phyloP scores from a whole-genome alignment of 2,329 filamentous ascomycete genomes.

The Amauroascus niger region DNA sequence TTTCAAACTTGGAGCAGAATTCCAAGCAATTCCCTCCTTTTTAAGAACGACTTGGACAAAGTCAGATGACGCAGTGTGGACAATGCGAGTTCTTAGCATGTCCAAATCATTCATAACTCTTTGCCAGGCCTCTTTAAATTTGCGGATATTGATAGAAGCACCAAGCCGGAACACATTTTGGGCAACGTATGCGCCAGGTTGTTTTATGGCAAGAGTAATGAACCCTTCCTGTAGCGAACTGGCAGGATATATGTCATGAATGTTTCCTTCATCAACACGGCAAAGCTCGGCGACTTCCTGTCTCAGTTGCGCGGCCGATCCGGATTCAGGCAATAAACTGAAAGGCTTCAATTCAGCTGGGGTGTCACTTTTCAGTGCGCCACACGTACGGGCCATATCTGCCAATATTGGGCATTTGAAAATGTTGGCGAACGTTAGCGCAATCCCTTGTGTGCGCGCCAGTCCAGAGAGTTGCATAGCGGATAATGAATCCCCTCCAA shows the following conservation, averaged over 20 bases:
- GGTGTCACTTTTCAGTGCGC: not conserved
- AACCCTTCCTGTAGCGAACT: conserved; percentile 39
- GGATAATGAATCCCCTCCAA: conserved; percentile 20
- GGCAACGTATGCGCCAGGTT: conserved; percentile 42
- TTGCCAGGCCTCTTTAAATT: conserved; percentile 42
- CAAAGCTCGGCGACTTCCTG: conserved; percentile 25
- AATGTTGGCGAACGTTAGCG: conserved; percentile 20
- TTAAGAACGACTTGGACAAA: conserved; percentile 36
- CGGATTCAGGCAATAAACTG: conserved; percentile 17
- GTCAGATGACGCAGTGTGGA: conserved; percentile 30
- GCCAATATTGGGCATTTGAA: conserved; percentile 27
- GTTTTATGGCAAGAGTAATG: conserved; percentile 41
- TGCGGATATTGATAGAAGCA: conserved; percentile 30
- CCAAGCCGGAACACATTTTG: conserved; percentile 38
- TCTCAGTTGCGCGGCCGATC: conserved; percentile 8
- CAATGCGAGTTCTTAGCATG: conserved; percentile 42
- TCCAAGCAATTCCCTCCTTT: conserved; percentile 29
- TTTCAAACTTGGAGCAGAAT: conserved; percentile 23
- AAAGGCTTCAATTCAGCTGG: conserved; percentile 13
- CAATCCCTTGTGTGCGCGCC: conserved; percentile 16
- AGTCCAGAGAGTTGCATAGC: conserved; percentile 22
- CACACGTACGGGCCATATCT: conserved; percentile 25
- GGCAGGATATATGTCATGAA: conserved; percentile 37
- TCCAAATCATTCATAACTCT: conserved; percentile 37
- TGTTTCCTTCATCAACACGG: conserved; percentile 21